Evolutionary conservation across 108 stramenopile species (phyloP).

Genomic region (Cyclostephanos invisitatus): DNA sequence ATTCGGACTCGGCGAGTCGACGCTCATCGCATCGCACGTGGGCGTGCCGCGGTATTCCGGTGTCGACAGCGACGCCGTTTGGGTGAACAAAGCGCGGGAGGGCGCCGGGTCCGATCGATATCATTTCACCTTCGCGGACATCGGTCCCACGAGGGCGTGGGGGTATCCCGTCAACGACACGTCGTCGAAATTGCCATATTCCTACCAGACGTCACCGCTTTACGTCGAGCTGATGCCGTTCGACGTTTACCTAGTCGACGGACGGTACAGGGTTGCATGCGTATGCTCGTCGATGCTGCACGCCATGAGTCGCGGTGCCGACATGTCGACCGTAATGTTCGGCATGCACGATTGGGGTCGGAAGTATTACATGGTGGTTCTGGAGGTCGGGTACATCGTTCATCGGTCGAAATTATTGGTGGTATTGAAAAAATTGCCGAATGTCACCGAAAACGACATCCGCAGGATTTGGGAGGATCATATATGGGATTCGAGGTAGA

Average conservation of each 20-base stretch:
- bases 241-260: conserved; percentile 63
- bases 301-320: conserved; percentile 8
- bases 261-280: conserved; percentile 50
- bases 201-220: conserved; percentile 48
- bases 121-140: conserved; percentile 55
- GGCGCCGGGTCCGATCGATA: conserved; percentile 25
- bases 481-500: not conserved
- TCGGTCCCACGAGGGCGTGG: conserved; percentile 39
- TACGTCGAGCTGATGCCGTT: conserved; percentile 41
- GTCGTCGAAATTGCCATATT: conserved; percentile 26
- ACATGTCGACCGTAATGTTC: not conserved
- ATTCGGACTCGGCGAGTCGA: conserved; percentile 59
- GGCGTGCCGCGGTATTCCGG: conserved; percentile 53
- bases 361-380: not conserved
- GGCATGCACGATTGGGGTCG: not conserved
- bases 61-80: conserved; percentile 52
- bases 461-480: conserved; percentile 29
- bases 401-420: conserved; percentile 6
- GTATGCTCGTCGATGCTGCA: conserved; percentile 39
- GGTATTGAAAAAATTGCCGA: conserved; percentile 30
- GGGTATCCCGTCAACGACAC: conserved; percentile 30
- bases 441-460: conserved; percentile 27
- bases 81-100: conserved; percentile 37
- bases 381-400: conserved; percentile 21
- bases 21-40: conserved; percentile 48